phyloP scores from a whole-genome alignment of 2,329 filamentous ascomycete genomes.

The Penicillium sp. region DNA sequence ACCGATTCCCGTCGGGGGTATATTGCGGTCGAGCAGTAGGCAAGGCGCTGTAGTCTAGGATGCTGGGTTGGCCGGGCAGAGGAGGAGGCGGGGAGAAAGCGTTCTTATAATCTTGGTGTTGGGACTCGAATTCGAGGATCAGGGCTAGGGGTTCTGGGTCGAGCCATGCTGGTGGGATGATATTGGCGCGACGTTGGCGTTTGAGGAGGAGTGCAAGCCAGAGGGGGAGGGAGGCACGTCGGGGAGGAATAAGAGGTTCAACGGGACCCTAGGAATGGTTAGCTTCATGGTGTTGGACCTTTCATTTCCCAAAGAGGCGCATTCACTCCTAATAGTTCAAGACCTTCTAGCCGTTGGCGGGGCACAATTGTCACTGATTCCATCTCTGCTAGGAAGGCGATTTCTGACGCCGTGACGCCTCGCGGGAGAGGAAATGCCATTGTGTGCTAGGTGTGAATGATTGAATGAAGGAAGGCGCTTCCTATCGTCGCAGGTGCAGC shows the following conservation, averaged over 20 bases:
- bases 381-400: constrained; percentile 96
- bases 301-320: background rate
- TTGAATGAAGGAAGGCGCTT: background rate
- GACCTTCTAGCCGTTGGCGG: constrained; percentile 81
- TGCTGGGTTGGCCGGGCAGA: constrained; percentile 51
- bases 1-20: constrained; percentile 42
- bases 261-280: constrained; percentile 65
- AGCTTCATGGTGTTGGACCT: background rate
- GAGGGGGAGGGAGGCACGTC: constrained; percentile 75
- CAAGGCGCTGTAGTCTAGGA: constrained; percentile 25
- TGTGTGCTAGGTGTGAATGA: background rate
- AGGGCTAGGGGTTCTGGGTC: constrained; percentile 70
- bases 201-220: constrained; percentile 96
- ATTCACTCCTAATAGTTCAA: constrained; percentile 77
- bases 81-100: constrained; percentile 77
- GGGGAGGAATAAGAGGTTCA: constrained; percentile 73
- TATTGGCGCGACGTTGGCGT: constrained; percentile 89
- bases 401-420: constrained; percentile 78
- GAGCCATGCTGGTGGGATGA: constrained; percentile 87
- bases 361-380: constrained; percentile 91
- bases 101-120: constrained; percentile 57
- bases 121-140: constrained; percentile 79
- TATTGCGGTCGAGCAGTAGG: constrained; percentile 30
- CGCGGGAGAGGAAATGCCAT: constrained; percentile 64
- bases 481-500: background rate